phyloP scores from a whole-genome alignment of 768 basidiomycete species.

The Naganishia vaughanmartiniae region DNA sequence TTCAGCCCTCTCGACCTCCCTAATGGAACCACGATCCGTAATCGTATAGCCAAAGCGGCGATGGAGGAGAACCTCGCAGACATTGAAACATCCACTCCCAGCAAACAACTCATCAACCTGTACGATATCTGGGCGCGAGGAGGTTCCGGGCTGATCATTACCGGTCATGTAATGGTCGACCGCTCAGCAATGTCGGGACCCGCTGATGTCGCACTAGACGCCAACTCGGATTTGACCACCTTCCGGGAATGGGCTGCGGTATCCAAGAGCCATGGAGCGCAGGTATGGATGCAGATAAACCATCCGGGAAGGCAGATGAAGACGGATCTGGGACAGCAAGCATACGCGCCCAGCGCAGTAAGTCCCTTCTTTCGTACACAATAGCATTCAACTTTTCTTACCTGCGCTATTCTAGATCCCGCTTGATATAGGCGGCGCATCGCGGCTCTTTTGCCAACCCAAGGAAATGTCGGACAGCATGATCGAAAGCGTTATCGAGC shows the following conservation, averaged over 20 bases:
- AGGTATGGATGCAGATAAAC: conserved; percentile 18
- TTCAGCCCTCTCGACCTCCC: background rate
- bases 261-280: background rate
- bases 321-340: conserved; percentile 13
- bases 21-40: background rate
- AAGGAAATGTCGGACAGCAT: background rate
- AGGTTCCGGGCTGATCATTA: conserved; percentile 10
- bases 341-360: conserved; percentile 3
- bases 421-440: background rate
- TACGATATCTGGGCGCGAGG: background rate
- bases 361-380: background rate
- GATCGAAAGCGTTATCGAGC: conserved; percentile 13
- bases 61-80: conserved; percentile 16
- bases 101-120: conserved; percentile 4
- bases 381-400: background rate
- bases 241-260: conserved; percentile 2
- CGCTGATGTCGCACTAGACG: background rate
- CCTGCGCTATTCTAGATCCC: background rate
- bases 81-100: background rate
- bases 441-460: background rate
- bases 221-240: background rate
- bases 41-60: conserved; percentile 8
- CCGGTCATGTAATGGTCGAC: conserved; percentile 9
- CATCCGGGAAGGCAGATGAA: conserved; percentile 19
- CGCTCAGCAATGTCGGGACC: conserved; percentile 6